phyloP scores from a whole-genome alignment of 2,329 filamentous ascomycete species.

The Amauroascus verrucosus region DNA sequence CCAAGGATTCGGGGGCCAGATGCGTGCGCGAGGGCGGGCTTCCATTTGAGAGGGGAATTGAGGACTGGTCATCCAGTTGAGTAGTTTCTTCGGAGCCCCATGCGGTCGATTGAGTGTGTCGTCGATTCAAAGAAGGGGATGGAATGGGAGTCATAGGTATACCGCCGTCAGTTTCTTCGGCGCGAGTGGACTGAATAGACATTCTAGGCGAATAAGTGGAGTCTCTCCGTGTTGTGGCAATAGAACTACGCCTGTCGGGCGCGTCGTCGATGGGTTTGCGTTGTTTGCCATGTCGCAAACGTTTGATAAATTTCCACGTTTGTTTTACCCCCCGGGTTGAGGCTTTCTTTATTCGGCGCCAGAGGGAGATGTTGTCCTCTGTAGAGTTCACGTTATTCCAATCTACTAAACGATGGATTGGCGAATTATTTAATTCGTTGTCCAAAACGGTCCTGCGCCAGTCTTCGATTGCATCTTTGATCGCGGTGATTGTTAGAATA shows the following conservation, averaged over 20 bases:
- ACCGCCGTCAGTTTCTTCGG: conserved; percentile 45
- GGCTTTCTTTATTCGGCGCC: conserved; percentile 87
- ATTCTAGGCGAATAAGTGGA: conserved; percentile 47
- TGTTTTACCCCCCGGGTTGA: conserved; percentile 54
- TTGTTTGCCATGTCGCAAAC: conserved; percentile 41
- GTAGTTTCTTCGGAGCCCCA: conserved; percentile 1
- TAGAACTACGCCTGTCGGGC: conserved; percentile 48
- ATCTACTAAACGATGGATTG: conserved; percentile 76
- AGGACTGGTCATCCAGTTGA: background rate
- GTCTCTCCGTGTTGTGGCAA: conserved; percentile 42
- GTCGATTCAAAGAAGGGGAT: conserved; percentile 46
- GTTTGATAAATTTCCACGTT: conserved; percentile 44
- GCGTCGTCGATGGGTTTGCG: conserved; percentile 36
- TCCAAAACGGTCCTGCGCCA: conserved; percentile 85
- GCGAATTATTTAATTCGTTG: conserved; percentile 89
- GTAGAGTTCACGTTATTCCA: conserved; percentile 91
- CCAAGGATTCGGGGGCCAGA: conserved; percentile 6
- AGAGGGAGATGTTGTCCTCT: conserved; percentile 72
- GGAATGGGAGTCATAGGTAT: conserved; percentile 96
- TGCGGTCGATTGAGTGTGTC: background rate
- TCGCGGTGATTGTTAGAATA: conserved; percentile 74
- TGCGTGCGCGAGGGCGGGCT: background rate
- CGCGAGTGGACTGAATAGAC: conserved; percentile 43
- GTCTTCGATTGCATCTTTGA: conserved; percentile 95
- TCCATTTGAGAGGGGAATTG: background rate